Evolutionary conservation across 352 stramenopile genomes (phyloP).

Genomic region (Globisporangium canariense): DNA sequence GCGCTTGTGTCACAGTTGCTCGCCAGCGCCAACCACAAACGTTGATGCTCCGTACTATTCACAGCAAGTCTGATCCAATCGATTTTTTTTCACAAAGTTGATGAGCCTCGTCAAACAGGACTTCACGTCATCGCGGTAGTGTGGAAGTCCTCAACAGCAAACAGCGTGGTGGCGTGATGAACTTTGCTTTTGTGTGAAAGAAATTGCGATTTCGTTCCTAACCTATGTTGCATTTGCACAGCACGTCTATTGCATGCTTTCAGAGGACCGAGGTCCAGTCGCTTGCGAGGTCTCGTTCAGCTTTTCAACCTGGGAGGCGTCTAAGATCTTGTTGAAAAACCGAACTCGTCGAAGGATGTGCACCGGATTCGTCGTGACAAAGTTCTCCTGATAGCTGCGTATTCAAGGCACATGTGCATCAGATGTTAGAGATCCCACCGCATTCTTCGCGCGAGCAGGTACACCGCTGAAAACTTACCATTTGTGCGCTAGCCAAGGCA

Average conservation of each 20-base stretch:
- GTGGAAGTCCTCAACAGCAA: neutral
- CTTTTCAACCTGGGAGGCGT: constrained; percentile 39
- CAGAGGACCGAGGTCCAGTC: neutral
- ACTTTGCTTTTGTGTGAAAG: neutral
- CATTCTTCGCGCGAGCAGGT: no score
- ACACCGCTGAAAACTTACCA: constrained; percentile 30
- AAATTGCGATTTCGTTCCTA: neutral
- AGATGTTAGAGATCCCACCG: neutral
- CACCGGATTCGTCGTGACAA: constrained; percentile 63
- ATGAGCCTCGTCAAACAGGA: neutral
- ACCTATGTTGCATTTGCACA: constrained; percentile 1
- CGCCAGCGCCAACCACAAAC: neutral
- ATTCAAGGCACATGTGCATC: neutral
- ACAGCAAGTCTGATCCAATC: neutral
- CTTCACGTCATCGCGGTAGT: no score
- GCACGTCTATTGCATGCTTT: constrained; percentile 12
- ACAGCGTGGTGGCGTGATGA: no score
- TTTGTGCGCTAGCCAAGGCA: constrained; percentile 65
- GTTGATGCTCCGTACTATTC: neutral
- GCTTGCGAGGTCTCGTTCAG: constrained; percentile 18
- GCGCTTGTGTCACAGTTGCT: no score
- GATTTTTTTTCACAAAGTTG: neutral
- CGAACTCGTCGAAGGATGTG: constrained; percentile 70
- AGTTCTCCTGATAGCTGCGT: constrained; percentile 73
- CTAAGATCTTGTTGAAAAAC: constrained; percentile 71